A percentile compares a stretch with the other conserved stretches of the same genome.
Evolutionary conservation across 2,329 filamentous ascomycete genomes (phyloP).

Genomic region (Aspergillus aculeatus): DNA sequence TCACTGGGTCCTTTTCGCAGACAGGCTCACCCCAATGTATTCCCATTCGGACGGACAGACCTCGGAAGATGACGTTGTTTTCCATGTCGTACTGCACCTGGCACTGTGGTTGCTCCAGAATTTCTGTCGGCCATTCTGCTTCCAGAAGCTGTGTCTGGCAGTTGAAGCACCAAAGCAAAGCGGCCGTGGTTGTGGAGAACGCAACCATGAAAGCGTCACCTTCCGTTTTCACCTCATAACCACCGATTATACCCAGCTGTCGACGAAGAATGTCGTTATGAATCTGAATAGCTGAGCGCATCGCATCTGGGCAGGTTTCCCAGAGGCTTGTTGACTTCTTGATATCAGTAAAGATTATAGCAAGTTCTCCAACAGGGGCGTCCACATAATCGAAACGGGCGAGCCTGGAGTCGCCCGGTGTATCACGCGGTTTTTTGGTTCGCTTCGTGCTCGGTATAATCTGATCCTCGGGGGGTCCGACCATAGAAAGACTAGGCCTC

Average conservation of each 20-base stretch:
- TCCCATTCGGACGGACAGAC: conserved; percentile 94
- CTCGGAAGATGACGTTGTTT: conserved; percentile 85
- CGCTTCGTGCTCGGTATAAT: conserved; percentile 65
- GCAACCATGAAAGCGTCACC: conserved; percentile 99
- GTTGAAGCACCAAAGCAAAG: conserved; percentile 92
- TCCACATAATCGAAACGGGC: conserved; percentile 88
- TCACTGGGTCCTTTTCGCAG: conserved; percentile 93
- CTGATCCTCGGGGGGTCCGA: conserved; percentile 65
- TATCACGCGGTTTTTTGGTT: conserved; percentile 58
- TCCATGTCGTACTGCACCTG: conserved; percentile 81
- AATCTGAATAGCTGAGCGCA: conserved; percentile 94
- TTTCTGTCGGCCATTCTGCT: conserved; percentile 89
- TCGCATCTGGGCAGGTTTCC: conserved; percentile 92
- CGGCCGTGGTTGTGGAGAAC: conserved; percentile 92
- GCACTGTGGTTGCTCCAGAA: conserved; percentile 80
- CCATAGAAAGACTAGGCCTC: conserved; percentile 80
- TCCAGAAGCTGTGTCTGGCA: conserved; percentile 86
- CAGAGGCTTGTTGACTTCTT: conserved; percentile 95
- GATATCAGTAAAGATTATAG: conserved; percentile 97
- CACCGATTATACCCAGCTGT: conserved; percentile 87
- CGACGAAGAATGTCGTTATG: conserved; percentile 97
- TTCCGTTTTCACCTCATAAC: conserved; percentile 99
- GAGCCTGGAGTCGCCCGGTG: conserved; percentile 77
- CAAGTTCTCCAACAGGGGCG: conserved; percentile 83
- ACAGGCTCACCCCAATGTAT: conserved; percentile 94